Percentiles rank a stretch among this genome's conserved stretches.
phyloP scores from a whole-genome alignment of 2,329 filamentous ascomycete species.

The Penicillium sp. region DNA sequence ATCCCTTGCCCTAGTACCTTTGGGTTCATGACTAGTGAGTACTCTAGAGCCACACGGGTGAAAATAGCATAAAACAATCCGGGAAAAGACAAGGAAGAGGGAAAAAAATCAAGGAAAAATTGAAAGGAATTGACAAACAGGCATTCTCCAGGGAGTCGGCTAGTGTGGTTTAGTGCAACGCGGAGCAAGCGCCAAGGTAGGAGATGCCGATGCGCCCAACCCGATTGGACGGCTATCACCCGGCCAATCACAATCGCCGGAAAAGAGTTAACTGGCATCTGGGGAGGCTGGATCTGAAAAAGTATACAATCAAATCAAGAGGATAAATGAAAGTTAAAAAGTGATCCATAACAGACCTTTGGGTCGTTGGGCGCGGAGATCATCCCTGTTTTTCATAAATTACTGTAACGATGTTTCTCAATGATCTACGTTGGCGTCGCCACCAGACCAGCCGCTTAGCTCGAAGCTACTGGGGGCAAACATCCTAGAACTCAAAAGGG shows the following conservation, averaged over 20 bases:
- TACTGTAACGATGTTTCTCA: neutral
- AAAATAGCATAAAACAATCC: neutral
- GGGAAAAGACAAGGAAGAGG: neutral
- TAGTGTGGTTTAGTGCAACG: neutral
- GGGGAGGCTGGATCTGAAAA: neutral
- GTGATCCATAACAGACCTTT: neutral
- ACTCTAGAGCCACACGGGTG: neutral
- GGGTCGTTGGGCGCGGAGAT: neutral
- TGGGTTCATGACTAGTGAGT: neutral
- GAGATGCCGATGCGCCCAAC: neutral
- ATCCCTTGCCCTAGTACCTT: neutral
- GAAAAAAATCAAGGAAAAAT: neutral
- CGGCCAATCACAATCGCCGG: slow-evolving; percentile 2
- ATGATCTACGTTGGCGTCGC: neutral
- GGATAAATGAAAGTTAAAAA: too few species aligned
- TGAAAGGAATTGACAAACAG: neutral
- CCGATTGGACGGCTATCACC: slow-evolving; percentile 8
- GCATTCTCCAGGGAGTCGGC: neutral
- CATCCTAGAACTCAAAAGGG: neutral
- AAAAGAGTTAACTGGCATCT: neutral
- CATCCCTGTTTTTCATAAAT: neutral
- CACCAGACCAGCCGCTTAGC: neutral
- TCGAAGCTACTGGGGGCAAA: neutral
- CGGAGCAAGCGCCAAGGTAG: neutral
- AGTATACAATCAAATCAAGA: neutral